Conservation (phyloP, 352 stramenopile species). For the Phytophthora ohioensis region DNA sequence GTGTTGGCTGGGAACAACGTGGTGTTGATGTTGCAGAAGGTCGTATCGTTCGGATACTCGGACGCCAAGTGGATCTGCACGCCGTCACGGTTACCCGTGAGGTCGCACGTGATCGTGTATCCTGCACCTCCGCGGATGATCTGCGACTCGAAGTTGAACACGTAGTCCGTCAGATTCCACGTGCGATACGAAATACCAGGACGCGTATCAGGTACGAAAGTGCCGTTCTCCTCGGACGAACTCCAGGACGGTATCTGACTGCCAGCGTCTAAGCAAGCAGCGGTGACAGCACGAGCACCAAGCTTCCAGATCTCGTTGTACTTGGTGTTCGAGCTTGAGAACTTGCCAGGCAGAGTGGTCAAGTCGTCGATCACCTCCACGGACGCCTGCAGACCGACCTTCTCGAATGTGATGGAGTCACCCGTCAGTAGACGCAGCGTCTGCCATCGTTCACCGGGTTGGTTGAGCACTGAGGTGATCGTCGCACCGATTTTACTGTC, state of each 20-base stretch:
- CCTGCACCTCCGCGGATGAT: constrained; percentile 35
- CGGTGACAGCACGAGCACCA: constrained; percentile 35
- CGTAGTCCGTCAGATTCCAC: constrained; percentile 45
- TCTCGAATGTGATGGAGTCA: constrained; percentile 39
- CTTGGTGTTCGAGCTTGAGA: constrained; percentile 43
- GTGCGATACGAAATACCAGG: constrained; percentile 39
- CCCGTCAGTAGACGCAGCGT: constrained; percentile 35
- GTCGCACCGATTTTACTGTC: constrained; percentile 21
- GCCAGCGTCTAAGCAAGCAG: constrained; percentile 35
- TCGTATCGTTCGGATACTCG: constrained; percentile 41
- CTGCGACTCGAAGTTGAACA: constrained; percentile 41
- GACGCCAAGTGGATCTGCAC: constrained; percentile 47
- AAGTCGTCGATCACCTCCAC: constrained; percentile 41
- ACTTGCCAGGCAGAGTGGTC: constrained; percentile 34
- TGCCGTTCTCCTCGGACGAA: constrained; percentile 39
- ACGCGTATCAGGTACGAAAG: constrained; percentile 38
- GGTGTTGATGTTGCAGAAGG: constrained; percentile 40
- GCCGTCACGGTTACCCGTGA: constrained; percentile 40
- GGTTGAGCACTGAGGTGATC: constrained; percentile 36
- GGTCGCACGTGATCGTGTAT: constrained; percentile 39
- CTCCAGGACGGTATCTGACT: constrained; percentile 41
- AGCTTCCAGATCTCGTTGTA: constrained; percentile 47
- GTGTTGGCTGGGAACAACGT: constrained; percentile 44
- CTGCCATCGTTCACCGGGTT: constrained; percentile 41
- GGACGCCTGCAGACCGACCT: constrained; percentile 34